Evolutionary conservation across 169 alveolate genomes (phyloP).

Genomic region (Plasmodium sp.): DNA sequence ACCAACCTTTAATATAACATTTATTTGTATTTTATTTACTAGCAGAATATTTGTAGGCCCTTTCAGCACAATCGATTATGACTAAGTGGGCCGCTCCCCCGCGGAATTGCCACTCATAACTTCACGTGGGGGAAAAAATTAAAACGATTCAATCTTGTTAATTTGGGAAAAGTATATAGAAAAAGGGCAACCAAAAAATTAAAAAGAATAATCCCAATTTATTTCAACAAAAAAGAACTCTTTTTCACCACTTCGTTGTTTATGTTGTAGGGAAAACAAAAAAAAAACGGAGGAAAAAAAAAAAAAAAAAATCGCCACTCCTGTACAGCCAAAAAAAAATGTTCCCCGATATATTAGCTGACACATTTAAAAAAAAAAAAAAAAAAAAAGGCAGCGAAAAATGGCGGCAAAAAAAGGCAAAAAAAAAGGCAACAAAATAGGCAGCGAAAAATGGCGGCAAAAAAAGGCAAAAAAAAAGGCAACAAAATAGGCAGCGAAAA

Average conservation of each 20-base stretch:
- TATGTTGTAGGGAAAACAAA: neutral
- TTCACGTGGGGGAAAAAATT: neutral
- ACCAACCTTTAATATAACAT: too few relatives aligned
- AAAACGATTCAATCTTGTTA: neutral
- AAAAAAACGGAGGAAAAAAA: neutral
- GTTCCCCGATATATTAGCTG: neutral
- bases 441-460: too few relatives aligned
- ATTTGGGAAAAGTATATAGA: neutral
- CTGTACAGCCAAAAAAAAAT: neutral
- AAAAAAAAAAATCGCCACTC: neutral
- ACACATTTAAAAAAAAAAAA: constrained; percentile 23
- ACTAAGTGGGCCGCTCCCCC: neutral
- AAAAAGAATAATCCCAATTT: neutral
- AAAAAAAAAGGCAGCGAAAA: neutral
- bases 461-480: neutral
- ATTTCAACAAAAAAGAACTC: neutral
- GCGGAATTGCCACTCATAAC: neutral
- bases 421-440: neutral
- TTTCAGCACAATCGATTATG: neutral
- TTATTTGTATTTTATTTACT: too few relatives aligned
- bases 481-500: neutral
- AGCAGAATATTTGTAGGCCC: neutral
- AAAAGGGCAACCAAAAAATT: neutral
- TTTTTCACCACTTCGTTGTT: neutral
- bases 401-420: neutral